Base-by-base conservation (phyloP, 345 rosid genomes). In the Ceriops zippeliana region DNA sequence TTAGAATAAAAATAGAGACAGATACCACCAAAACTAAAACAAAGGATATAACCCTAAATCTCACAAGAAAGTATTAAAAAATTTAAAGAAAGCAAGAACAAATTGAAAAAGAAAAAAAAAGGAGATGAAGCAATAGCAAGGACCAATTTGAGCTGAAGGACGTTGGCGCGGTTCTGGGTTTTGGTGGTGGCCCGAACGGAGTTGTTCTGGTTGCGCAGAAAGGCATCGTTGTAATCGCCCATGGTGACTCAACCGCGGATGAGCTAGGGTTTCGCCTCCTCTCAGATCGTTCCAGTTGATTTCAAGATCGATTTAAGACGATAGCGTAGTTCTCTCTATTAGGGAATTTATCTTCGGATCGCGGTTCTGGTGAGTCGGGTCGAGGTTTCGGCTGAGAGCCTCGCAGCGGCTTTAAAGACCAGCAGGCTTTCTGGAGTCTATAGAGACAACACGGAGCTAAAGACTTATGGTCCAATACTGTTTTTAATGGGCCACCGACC, bases 141-240 rank as follows among this genome's bases (percentile, higher is more conserved):
- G 63, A 92, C 98, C 89, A 90, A 86, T 84, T 93, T 91, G 62
- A 93, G 97, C 90, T 93, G 98, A 73, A 88, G 97, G 76, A 93
- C 90, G 78, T 87, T 93, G 70, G 91, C 86, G 67, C 97, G 93
- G 61, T 84, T 92, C 90, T 90, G 98, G 49, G 86, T 86, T 83
- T 92, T 92, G 59, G 92, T 78, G 58, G 93, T 83, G 52, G 88
- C 98, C 69, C 92, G 96, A 31, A 84, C 93, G 76, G 89, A 85
- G 61, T 93, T 82, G 85, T 90, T 88, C 66, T 77, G 96, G 83
- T 78, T 84, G 80, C 98, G 96, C 92, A 88, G 84, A 79, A 91
- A 85, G 63, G 93, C 82, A 69, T 89, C 97, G 75, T 77, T 86
- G 83, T 65, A 78, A 79, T 89, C 96, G 38, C 91, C 96, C 97